Conservation (phyloP, 2,329 filamentous ascomycete genomes). For the Sclerotinia spermophila region DNA sequence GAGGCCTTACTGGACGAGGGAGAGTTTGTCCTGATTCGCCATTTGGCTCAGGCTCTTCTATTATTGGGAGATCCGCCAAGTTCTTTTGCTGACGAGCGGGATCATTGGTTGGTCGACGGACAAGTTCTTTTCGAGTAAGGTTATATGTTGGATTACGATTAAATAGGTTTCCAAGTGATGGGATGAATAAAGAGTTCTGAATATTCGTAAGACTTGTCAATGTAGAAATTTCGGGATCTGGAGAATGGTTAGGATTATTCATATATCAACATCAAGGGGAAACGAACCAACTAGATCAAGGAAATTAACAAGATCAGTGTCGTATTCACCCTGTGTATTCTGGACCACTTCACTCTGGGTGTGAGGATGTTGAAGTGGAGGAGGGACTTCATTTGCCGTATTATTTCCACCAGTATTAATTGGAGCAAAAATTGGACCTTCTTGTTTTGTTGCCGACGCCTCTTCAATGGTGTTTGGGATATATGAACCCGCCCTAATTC, state of each 20-base stretch:
- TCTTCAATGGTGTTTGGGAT: constrained; percentile 20
- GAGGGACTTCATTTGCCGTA: not conserved
- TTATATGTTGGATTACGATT: constrained; percentile 79
- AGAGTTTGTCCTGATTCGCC: constrained; percentile 4
- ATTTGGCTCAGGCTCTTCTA: constrained; percentile 19
- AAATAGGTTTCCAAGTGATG: constrained; percentile 70
- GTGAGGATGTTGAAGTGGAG: not conserved
- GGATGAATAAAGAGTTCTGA: constrained; percentile 84
- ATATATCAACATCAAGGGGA: not conserved
- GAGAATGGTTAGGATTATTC: constrained; percentile 16
- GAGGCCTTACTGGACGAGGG: not conserved
- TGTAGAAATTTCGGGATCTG: constrained; percentile 57
- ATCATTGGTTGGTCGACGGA: constrained; percentile 38
- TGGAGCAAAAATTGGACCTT: constrained; percentile 3
- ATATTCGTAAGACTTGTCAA: constrained; percentile 83
- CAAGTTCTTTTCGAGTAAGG: constrained; percentile 46
- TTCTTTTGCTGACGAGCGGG: constrained; percentile 8
- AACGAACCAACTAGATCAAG: constrained; percentile 61
- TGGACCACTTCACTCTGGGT: not conserved
- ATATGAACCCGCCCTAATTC: constrained; percentile 9
- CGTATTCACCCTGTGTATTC: constrained; percentile 45
- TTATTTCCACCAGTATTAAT: not conserved
- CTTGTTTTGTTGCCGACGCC: not conserved
- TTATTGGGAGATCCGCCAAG: constrained; percentile 12
- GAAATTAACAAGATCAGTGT: constrained; percentile 60